phyloP scores from a whole-genome alignment of 1,284 basidiomycete species.

The Tilletia indica region DNA sequence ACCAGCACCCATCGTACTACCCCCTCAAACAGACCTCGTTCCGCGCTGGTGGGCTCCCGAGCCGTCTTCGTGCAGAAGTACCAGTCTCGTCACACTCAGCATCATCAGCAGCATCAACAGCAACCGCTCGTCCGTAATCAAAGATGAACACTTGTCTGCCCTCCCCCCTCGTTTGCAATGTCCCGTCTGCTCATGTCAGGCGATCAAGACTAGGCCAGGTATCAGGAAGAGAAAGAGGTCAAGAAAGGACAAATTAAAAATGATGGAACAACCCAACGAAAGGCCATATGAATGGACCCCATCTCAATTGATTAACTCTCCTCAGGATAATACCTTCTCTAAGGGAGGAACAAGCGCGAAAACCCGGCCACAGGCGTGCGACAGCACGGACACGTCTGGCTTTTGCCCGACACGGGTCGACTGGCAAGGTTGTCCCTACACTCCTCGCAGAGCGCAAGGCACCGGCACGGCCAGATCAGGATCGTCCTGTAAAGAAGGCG shows the following conservation, averaged over 20 bases:
- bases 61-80: neutral
- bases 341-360: slow-evolving; percentile 43
- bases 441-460: slow-evolving; percentile 49
- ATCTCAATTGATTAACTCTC: too few species aligned
- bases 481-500: slow-evolving; percentile 8
- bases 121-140: neutral
- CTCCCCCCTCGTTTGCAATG: too few species aligned
- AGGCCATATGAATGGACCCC: too few species aligned
- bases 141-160: too few species aligned
- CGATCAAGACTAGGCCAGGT: too few species aligned
- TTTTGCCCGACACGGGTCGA: slow-evolving; percentile 25
- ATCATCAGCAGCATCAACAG: neutral
- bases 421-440: slow-evolving; percentile 47
- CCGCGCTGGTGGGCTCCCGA: slow-evolving; percentile 16
- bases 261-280: too few species aligned
- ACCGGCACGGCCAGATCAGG: slow-evolving; percentile 50
- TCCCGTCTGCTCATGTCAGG: too few species aligned
- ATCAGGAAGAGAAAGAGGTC: too few species aligned
- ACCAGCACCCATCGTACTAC: too few species aligned
- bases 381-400: slow-evolving; percentile 44
- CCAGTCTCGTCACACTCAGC: neutral
- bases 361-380: slow-evolving; percentile 43
- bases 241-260: too few species aligned
- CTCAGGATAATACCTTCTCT: neutral
- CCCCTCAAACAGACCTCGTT: neutral